Evolutionary conservation across 75 land plant species (phyloP), one percentile per base, ranked within the genome.

Genomic region (Pinus albicaulis): DNA sequence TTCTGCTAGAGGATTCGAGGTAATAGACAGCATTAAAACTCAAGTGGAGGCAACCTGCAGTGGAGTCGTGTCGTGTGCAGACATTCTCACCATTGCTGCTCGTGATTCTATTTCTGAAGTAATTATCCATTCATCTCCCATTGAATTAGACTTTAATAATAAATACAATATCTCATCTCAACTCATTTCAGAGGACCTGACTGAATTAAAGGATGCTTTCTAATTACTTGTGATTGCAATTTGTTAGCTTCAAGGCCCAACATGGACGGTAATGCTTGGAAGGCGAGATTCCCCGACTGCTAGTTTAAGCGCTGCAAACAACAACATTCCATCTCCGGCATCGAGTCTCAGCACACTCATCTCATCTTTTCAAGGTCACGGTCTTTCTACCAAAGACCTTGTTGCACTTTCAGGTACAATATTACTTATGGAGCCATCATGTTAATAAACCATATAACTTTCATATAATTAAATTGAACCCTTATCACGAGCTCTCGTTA

Each of bases 51-150:
- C 24, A 14, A 59, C 24, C 2, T 90, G 90, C 65, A 88, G 84
- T 7, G 83, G 82, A 2, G 84, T 81, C 10, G 93, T 91, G 12
- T 91, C 93, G 2, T 91, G 92, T 61, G 89, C 86, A 1, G 89
- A 88, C 55, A 59, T 88, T 36, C 75, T 88, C n/a, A 79, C 87
- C 22, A n/a, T 88, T 36, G 89, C 84, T 15, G 81, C 89, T 4
- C 61, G 86, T 11, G 86, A 84, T 15, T 68, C 83, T 4, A 22
- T 74, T 0, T 72, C 31, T 3, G 44, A 34, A 52, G 83, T 82
- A 59, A 25, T 74, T 57, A 20, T 58, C 75, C 23, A 13, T 31
- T 23, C 10, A 31, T n/a, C 23, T 31, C 7, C 16, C 15, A 0
- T 15, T 44, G 10, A 44, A 44, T 44, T 44, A 44, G 48, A 0